These are phyloP conservation scores for Neotropicomus parvogracilis DNA, from an alignment of 1,284 basidiomycete species.

Conservation along the genomic window DNA sequence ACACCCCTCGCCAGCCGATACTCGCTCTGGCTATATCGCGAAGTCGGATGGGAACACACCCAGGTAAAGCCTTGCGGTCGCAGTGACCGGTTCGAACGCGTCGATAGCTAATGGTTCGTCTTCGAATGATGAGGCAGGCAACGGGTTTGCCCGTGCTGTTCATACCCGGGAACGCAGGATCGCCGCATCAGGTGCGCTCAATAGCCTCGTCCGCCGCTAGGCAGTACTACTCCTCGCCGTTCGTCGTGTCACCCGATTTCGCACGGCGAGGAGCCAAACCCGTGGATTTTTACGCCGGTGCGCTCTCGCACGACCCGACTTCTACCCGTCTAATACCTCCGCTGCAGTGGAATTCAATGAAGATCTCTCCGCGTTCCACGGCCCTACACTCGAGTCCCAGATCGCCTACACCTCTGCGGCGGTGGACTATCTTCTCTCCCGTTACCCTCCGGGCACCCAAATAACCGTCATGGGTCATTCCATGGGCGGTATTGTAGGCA, in stretches of 20 bases:
- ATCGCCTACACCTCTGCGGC: slow-evolving; percentile 73
- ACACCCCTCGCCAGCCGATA: slow-evolving; percentile 73
- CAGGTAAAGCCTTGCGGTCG: slow-evolving; percentile 43
- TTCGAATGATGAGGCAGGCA: slow-evolving; percentile 10
- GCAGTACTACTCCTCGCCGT: slow-evolving; percentile 69
- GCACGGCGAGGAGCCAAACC: slow-evolving; percentile 45
- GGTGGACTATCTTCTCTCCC: slow-evolving; percentile 73
- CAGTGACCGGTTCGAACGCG: neutral
- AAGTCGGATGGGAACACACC: slow-evolving; percentile 76
- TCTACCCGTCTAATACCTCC: neutral
- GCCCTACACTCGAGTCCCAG: slow-evolving; percentile 82
- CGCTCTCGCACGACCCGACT: slow-evolving; percentile 15
- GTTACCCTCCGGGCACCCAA: slow-evolving; percentile 61
- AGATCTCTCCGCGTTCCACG: slow-evolving; percentile 95
- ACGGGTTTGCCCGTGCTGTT: slow-evolving; percentile 82
- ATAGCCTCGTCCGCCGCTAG: slow-evolving; percentile 87
- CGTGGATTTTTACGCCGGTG: slow-evolving; percentile 83
- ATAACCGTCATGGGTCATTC: slow-evolving; percentile 90
- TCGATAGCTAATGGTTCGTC: slow-evolving; percentile 8
- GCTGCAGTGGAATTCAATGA: slow-evolving; percentile 90
- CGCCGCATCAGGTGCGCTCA: slow-evolving; percentile 90
- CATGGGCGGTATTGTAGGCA: slow-evolving; percentile 97
- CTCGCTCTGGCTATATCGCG: slow-evolving; percentile 86
- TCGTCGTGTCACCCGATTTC: slow-evolving; percentile 50
- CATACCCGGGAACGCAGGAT: slow-evolving; percentile 96